Evolutionary conservation across 352 stramenopile species (phyloP), one percentile per base, ranked within the genome.

Genomic region (Globisporangium barbulae): DNA sequence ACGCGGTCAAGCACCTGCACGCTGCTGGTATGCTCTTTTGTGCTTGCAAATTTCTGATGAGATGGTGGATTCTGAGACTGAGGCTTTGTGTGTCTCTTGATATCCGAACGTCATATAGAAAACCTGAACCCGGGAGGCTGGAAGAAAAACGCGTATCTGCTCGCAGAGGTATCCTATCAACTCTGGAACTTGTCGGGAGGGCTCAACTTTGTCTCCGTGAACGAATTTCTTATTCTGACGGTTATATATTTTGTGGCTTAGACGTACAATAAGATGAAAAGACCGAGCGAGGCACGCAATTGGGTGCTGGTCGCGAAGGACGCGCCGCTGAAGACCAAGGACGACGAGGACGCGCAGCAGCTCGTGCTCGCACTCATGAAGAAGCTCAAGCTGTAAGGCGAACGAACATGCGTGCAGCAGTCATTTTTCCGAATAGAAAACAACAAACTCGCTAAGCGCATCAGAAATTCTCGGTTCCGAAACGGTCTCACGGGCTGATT

Each of bases 131-230:
- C 84, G 5, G 78, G 79, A 1, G 87, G 81, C 50, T 93, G 84
- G 84, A 93, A 93, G 72, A 89, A 89, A 61, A 93, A 93, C 44
- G 62, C 69, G 48, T 89, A 83, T 60, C 59, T 93, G 31, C 56
- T 93, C 13, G 84, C 75, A 0, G 68, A 83, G 76, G 76, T 84
- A 68, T 37, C 21, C 22, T 35, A 7, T 33, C 25, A 21, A 13
- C 30, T 19, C 22, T 19, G n/a, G 9, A 21, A 28, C 7, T 28
- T 42, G 25, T 42, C 35, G 28, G 2, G n/a, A 54, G 49, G 13
- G 5, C 48, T 22, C 15, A 35, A 49, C 17, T 53, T 7, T 37
- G 28, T 28, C 25, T 28, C 2, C 15, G 15, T 41, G 9, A 33
- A 37, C 42, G 17, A n/a, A 12, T 48, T 22, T 48, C 42, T 48